These are phyloP conservation scores for Colletotrichum cuscutae DNA, from an alignment of 2,329 filamentous ascomycete species.

Conservation along the genomic window DNA sequence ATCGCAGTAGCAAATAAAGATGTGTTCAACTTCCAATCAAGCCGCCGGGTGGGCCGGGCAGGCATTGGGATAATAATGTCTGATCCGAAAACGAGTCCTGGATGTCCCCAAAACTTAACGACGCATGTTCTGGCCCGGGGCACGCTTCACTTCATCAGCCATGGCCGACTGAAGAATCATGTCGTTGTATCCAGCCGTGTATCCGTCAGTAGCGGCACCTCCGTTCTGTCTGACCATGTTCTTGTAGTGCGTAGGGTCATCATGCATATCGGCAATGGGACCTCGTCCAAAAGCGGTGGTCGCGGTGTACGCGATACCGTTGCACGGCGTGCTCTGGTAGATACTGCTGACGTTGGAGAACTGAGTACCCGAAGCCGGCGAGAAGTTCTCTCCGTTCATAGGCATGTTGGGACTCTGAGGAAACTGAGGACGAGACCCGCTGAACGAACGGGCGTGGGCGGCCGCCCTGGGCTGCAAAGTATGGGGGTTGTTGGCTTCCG, in stretches of 20 bases:
- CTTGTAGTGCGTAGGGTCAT: slow-evolving; percentile 36
- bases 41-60: not conserved
- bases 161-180: slow-evolving; percentile 34
- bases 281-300: slow-evolving; percentile 31
- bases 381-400: slow-evolving; percentile 34
- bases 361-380: slow-evolving; percentile 42
- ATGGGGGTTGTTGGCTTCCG: slow-evolving; percentile 17
- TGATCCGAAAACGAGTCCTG: not conserved
- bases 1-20: slow-evolving; percentile 27
- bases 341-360: slow-evolving; percentile 64
- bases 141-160: slow-evolving; percentile 26
- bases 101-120: slow-evolving; percentile 7
- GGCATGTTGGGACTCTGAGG: slow-evolving; percentile 34
- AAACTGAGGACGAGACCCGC: slow-evolving; percentile 34
- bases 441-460: slow-evolving; percentile 18
- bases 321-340: slow-evolving; percentile 57
- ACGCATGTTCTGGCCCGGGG: slow-evolving; percentile 22
- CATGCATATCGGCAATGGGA: slow-evolving; percentile 22
- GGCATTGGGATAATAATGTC: not conserved
- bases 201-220: slow-evolving; percentile 34
- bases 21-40: slow-evolving; percentile 17
- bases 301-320: slow-evolving; percentile 35
- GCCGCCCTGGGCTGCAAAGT: slow-evolving; percentile 18
- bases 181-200: slow-evolving; percentile 35
- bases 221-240: slow-evolving; percentile 33